phyloP scores from a whole-genome alignment of 352 stramenopile species.

The Paralagenidium karlingii region DNA sequence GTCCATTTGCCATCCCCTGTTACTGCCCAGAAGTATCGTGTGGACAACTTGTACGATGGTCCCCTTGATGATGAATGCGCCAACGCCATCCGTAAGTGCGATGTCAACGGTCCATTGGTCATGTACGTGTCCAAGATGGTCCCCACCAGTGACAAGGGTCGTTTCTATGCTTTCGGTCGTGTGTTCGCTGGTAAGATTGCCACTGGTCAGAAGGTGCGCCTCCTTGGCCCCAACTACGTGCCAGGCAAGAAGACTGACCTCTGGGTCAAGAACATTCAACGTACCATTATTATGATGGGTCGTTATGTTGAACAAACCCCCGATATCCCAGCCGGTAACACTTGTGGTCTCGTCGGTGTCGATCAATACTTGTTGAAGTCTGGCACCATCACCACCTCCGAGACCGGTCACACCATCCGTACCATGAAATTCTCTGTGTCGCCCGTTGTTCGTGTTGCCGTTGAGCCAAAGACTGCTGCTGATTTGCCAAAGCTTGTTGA shows the following conservation, averaged over 20 bases:
- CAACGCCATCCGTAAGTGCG: slow-evolving; percentile 96
- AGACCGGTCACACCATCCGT: slow-evolving; percentile 97
- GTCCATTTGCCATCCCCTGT: slow-evolving; percentile 96
- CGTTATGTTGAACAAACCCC: slow-evolving; percentile 96
- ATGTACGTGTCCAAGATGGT: slow-evolving; percentile 99
- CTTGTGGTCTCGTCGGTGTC: slow-evolving; percentile 97
- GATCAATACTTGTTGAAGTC: slow-evolving; percentile 99
- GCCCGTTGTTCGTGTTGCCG: slow-evolving; percentile 98
- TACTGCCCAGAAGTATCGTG: slow-evolving; percentile 96
- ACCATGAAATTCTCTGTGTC: slow-evolving; percentile 99
- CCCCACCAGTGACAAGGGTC: slow-evolving; percentile 95
- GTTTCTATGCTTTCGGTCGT: slow-evolving; percentile 99
- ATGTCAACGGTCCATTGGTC: slow-evolving; percentile 95
- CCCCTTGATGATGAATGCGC: slow-evolving; percentile 96
- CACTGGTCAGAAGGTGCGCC: slow-evolving; percentile 98
- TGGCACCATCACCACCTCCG: slow-evolving; percentile 97
- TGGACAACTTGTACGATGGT: slow-evolving; percentile 97
- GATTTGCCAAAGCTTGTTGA: slow-evolving; percentile 99
- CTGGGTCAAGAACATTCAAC: slow-evolving; percentile 99
- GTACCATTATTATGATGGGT: slow-evolving; percentile 99
- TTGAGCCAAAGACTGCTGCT: slow-evolving; percentile 97
- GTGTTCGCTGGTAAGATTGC: slow-evolving; percentile 99
- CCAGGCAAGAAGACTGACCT: slow-evolving; percentile 99
- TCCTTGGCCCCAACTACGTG: slow-evolving; percentile 99
- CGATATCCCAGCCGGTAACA: slow-evolving; percentile 99